Conservation (phyloP, 2,329 filamentous ascomycete genomes). For the Tetracladium maxilliforme region DNA sequence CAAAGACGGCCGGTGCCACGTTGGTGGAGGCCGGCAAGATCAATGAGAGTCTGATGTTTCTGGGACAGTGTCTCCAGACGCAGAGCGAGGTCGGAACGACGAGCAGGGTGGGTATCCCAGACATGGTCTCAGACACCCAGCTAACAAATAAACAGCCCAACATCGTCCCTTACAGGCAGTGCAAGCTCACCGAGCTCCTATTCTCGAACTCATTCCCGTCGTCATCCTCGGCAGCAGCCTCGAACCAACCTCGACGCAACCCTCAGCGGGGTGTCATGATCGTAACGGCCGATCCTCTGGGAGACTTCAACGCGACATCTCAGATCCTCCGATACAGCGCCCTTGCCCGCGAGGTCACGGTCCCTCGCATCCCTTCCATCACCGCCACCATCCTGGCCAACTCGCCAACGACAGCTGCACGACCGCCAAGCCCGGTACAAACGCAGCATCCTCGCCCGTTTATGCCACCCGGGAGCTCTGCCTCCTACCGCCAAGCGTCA, state of each 20-base stretch:
- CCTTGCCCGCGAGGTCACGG: constrained; percentile 81
- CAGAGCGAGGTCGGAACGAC: constrained; percentile 67
- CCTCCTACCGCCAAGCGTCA: constrained; percentile 19
- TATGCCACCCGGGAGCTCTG: constrained; percentile 14
- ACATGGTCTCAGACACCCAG: constrained; percentile 3
- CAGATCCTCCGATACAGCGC: constrained; percentile 93
- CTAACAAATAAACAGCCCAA: constrained; percentile 36
- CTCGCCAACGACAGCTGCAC: constrained; percentile 4
- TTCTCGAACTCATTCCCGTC: constrained; percentile 73
- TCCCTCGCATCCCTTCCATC: constrained; percentile 75
- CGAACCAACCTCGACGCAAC: constrained; percentile 31
- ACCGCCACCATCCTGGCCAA: constrained; percentile 45
- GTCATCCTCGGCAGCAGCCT: constrained; percentile 4
- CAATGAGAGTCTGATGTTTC: constrained; percentile 95
- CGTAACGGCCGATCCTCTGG: constrained; percentile 81
- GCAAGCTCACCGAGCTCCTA: constrained; percentile 71
- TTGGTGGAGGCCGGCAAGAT: constrained; percentile 95
- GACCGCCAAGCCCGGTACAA: constrained; percentile 3
- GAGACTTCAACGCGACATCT: constrained; percentile 92
- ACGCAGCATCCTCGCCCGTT: constrained; percentile 7
- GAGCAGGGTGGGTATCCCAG: constrained; percentile 44
- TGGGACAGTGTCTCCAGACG: constrained; percentile 93
- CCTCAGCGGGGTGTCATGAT: constrained; percentile 92
- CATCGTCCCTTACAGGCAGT: constrained; percentile 67
- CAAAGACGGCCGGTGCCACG: constrained; percentile 86